Evolutionary conservation across 192 early-diverging fungal species (phyloP).

Genomic region (Obelidium mucronatum): DNA sequence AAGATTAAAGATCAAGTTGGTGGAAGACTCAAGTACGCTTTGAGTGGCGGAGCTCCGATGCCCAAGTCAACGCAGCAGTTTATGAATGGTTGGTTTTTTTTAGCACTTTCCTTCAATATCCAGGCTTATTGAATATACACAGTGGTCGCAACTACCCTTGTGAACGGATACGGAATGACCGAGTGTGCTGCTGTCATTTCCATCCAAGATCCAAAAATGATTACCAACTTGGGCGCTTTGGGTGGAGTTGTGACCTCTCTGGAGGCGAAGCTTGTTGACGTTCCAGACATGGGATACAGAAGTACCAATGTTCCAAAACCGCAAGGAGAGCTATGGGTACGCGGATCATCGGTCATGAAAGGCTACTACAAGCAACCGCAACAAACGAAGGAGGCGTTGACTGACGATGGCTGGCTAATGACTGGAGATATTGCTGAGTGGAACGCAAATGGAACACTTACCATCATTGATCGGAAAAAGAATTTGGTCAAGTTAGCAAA

Average conservation of each 20-base stretch:
- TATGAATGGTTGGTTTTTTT: conserved; percentile 71
- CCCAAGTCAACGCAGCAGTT: conserved; percentile 85
- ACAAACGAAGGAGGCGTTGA: conserved; percentile 69
- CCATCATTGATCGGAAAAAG: conserved; percentile 91
- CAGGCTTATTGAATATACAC: too few species aligned
- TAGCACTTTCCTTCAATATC: too few species aligned
- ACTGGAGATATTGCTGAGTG: conserved; percentile 94
- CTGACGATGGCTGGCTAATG: conserved; percentile 81
- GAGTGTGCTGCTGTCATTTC: conserved; percentile 74
- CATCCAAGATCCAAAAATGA: conserved; percentile 25
- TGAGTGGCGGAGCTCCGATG: conserved; percentile 92
- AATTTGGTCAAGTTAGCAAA: conserved; percentile 92
- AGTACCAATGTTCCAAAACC: conserved; percentile 39
- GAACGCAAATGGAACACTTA: conserved; percentile 75
- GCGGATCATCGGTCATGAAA: conserved; percentile 76
- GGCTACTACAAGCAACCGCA: conserved; percentile 82
- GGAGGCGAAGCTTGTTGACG: conserved; percentile 81
- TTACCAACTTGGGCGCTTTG: conserved; percentile 59
- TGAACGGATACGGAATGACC: conserved; percentile 89
- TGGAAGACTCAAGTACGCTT: conserved; percentile 79
- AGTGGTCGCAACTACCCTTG: conserved; percentile 88
- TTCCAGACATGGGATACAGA: conserved; percentile 47
- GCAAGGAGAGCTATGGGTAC: conserved; percentile 85
- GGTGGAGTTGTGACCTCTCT: conserved; percentile 61
- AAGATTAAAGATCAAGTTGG: conserved; percentile 80